A percentile compares a stretch with the other conserved stretches of the same genome.
phyloP scores from a whole-genome alignment of 1,284 basidiomycete species.

The Irpex sp. region DNA sequence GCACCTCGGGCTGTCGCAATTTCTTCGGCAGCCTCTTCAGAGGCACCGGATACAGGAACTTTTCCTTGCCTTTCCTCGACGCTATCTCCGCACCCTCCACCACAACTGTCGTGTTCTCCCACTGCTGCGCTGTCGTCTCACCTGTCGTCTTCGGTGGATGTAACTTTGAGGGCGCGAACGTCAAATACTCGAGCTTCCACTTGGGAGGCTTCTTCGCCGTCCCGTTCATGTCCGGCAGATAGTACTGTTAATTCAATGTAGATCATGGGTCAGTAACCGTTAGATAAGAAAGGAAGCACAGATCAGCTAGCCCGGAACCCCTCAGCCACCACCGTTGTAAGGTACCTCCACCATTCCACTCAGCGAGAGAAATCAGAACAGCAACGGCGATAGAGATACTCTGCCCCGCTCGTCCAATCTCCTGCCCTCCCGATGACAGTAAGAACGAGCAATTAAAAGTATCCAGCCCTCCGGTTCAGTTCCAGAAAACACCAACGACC shows the following conservation, averaged over 20 bases:
- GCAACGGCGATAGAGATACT: not conserved
- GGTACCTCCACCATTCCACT: not conserved
- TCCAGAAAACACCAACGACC: conserved; percentile 2
- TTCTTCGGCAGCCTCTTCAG: conserved; percentile 58
- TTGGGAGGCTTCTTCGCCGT: conserved; percentile 53
- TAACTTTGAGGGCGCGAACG: conserved; percentile 45
- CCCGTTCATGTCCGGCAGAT: conserved; percentile 63
- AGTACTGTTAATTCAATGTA: conserved; percentile 53
- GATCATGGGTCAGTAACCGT: not conserved
- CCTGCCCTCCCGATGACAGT: not conserved
- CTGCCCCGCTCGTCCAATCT: not conserved
- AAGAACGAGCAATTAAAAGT: not conserved
- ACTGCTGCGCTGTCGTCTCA: conserved; percentile 3
- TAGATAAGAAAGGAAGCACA: not conserved
- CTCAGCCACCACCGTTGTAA: not conserved
- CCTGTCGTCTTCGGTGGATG: conserved; percentile 29
- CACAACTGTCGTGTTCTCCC: not conserved
- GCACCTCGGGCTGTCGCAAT: conserved; percentile 38
- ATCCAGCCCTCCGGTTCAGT: not conserved
- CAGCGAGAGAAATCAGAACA: not conserved
- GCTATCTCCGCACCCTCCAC: not conserved
- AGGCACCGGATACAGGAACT: conserved; percentile 56
- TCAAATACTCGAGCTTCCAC: conserved; percentile 80
- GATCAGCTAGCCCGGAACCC: not conserved
- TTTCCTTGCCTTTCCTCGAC: not conserved